These are phyloP conservation scores for Fusarium duplospermum DNA, from an alignment of 2,329 filamentous ascomycete species.

Conservation along the genomic window DNA sequence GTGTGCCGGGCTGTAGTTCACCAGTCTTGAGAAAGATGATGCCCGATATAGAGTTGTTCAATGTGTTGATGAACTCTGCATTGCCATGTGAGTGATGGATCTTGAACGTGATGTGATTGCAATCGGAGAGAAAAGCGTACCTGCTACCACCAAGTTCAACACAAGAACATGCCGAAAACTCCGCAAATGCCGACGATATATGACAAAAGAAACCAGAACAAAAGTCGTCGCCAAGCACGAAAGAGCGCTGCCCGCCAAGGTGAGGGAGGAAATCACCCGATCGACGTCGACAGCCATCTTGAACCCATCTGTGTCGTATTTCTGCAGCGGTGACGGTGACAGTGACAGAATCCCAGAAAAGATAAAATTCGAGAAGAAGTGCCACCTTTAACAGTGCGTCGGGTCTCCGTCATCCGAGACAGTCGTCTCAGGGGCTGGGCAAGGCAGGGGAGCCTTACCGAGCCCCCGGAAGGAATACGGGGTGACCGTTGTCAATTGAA, in stretches of 20 bases:
- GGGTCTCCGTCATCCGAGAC: not conserved
- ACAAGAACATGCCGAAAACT: conserved; percentile 41
- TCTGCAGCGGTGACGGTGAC: not conserved
- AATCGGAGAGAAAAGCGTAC: conserved; percentile 7
- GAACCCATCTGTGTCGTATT: not conserved
- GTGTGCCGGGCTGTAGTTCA: conserved; percentile 15
- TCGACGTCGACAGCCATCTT: conserved; percentile 29
- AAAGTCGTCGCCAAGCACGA: conserved; percentile 36
- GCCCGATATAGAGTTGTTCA: conserved; percentile 42
- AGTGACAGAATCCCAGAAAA: not conserved
- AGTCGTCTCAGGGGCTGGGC: not conserved
- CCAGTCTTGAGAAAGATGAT: conserved; percentile 25
- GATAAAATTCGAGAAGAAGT: not conserved
- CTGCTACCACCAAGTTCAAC: conserved; percentile 39
- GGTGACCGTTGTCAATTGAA: not conserved
- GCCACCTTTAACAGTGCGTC: not conserved
- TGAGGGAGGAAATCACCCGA: conserved; percentile 36
- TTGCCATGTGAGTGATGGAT: not conserved
- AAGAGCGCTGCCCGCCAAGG: conserved; percentile 37
- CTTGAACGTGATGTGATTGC: not conserved
- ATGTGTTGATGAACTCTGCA: conserved; percentile 38
- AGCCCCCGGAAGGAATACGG: not conserved
- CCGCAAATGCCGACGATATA: conserved; percentile 35
- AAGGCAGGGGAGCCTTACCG: not conserved
- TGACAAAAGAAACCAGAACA: conserved; percentile 36